Percentiles rank a stretch among this genome's conserved stretches.
Conservation (phyloP, 2,329 filamentous ascomycete genomes). For the Hypoxylon sp. region DNA sequence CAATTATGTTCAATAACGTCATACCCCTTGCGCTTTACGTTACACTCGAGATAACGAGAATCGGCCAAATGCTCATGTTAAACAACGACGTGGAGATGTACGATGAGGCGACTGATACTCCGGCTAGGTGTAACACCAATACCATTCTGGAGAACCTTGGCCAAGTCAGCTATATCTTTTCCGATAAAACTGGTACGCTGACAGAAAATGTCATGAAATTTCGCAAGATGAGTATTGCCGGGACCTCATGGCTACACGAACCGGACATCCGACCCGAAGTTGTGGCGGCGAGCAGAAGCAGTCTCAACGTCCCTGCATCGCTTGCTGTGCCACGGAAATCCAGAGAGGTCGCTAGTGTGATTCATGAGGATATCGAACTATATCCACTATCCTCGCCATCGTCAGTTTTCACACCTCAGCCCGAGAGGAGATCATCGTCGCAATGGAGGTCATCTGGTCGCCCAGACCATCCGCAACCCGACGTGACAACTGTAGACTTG, state of each 20-base stretch:
- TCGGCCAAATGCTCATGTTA: conserved; percentile 82
- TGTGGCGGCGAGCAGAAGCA: conserved; percentile 1
- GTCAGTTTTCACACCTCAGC: conserved; percentile 37
- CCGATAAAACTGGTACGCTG: conserved; percentile 93
- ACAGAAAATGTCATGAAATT: conserved; percentile 98
- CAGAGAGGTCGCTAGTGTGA: conserved; percentile 45
- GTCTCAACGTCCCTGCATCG: conserved; percentile 18
- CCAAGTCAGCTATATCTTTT: conserved; percentile 91
- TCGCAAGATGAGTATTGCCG: conserved; percentile 90
- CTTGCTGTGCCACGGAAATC: conserved; percentile 42
- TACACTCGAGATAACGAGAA: conserved; percentile 88
- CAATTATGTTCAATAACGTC: conserved; percentile 98
- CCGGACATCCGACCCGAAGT: conserved; percentile 68
- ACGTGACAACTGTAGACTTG: conserved; percentile 79
- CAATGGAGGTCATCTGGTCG: conserved; percentile 55
- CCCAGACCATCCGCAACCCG: conserved; percentile 63
- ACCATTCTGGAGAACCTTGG: conserved; percentile 96
- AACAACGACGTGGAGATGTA: conserved; percentile 92
- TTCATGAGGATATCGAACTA: conserved; percentile 54
- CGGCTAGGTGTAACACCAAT: conserved; percentile 90
- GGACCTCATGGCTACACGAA: conserved; percentile 90
- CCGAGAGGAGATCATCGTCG: conserved; percentile 52
- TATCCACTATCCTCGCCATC: conserved; percentile 49
- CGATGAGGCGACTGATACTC: conserved; percentile 85
- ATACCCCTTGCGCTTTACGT: conserved; percentile 94